Evolutionary conservation across 1,139 yeast genomes (phyloP).

Genomic region (Arxiozyma slooffiae): DNA sequence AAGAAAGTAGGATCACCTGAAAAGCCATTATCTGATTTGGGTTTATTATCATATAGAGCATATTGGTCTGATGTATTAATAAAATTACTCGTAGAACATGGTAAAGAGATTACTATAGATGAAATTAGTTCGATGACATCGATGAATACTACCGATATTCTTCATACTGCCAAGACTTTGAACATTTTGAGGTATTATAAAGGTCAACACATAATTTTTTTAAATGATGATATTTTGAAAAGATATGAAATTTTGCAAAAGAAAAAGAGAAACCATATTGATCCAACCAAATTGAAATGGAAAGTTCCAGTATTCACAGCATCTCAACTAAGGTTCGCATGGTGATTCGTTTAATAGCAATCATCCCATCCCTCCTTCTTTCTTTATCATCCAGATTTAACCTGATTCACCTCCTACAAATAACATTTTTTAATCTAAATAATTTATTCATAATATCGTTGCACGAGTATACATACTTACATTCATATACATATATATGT

Average conservation of each 20-base stretch:
- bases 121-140: slow-evolving; percentile 80
- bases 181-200: slow-evolving; percentile 86
- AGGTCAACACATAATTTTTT: slow-evolving; percentile 89
- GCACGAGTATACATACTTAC: neutral
- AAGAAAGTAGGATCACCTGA: slow-evolving; percentile 93
- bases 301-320: slow-evolving; percentile 95
- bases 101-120: slow-evolving; percentile 75
- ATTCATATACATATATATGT: neutral
- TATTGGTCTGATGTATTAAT: slow-evolving; percentile 92
- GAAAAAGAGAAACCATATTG: slow-evolving; percentile 70
- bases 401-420: neutral
- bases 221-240: slow-evolving; percentile 73
- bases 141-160: slow-evolving; percentile 92
- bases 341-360: slow-evolving; percentile 37
- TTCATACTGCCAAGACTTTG: slow-evolving; percentile 85
- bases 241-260: slow-evolving; percentile 65
- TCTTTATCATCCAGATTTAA: neutral
- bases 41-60: slow-evolving; percentile 85
- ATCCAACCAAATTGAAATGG: slow-evolving; percentile 70
- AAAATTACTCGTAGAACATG: slow-evolving; percentile 57
- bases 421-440: too few species aligned
- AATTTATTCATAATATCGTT: neutral
- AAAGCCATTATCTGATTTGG: slow-evolving; percentile 91
- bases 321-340: slow-evolving; percentile 88
- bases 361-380: neutral